Evolutionary conservation across 2,329 filamentous ascomycete species (phyloP).

Genomic region (Tolypocladium endophyticum): DNA sequence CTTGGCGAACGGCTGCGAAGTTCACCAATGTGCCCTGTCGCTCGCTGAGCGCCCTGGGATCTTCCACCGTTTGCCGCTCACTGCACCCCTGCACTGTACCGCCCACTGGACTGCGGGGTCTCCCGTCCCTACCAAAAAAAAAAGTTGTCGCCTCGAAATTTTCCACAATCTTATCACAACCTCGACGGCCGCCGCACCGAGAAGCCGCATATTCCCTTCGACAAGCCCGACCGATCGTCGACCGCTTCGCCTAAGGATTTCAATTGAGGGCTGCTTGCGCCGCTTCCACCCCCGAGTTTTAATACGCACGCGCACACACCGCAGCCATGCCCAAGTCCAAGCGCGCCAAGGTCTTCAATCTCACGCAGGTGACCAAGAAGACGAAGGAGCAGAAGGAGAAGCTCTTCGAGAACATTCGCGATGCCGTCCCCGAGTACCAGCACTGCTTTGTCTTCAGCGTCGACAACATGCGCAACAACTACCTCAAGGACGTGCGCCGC

Average conservation of each 20-base stretch:
- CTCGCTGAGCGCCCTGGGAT: not conserved
- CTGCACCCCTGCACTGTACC: not conserved
- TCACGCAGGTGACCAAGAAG: constrained; percentile 89
- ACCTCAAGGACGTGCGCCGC: constrained; percentile 80
- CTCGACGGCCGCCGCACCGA: not conserved
- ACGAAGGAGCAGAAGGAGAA: constrained; percentile 82
- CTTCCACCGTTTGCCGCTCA: not conserved
- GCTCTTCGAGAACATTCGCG: constrained; percentile 80
- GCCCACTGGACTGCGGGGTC: constrained; percentile 16
- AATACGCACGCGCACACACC: constrained; percentile 10
- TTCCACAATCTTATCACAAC: constrained; percentile 21
- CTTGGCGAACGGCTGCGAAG: not conserved
- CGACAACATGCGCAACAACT: constrained; percentile 97
- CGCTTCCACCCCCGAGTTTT: not conserved
- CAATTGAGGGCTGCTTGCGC: not conserved
- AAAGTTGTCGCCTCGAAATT: constrained; percentile 11
- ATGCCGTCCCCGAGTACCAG: constrained; percentile 74
- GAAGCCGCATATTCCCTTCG: constrained; percentile 1
- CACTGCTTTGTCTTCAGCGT: constrained; percentile 90
- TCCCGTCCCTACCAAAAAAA: constrained; percentile 1
- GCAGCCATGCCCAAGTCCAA: constrained; percentile 87
- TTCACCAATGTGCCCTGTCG: not conserved
- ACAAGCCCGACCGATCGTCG: not conserved
- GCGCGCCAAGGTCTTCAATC: constrained; percentile 78
- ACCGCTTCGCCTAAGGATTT: not conserved